A percentile compares a stretch with the other conserved stretches of the same genome.
phyloP scores from a whole-genome alignment of 2,329 filamentous ascomycete genomes.

The Fusarium buxicola region DNA sequence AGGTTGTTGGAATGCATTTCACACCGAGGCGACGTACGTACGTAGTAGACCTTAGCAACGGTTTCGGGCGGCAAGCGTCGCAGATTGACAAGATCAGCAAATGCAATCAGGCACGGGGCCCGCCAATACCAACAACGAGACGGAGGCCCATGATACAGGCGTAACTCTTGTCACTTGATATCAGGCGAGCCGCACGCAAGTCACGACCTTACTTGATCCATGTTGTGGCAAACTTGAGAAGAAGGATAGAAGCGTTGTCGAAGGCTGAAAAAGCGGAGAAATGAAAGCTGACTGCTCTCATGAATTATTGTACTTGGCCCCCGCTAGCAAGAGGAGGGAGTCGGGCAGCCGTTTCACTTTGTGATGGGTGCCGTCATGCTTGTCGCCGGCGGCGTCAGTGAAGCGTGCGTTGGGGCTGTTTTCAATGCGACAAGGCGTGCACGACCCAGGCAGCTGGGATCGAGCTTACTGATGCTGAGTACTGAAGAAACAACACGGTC shows the following conservation, averaged over 20 bases:
- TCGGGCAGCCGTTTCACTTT: slow-evolving; percentile 33
- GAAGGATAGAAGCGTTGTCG: slow-evolving; percentile 39
- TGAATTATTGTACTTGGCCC: neutral
- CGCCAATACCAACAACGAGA: slow-evolving; percentile 16
- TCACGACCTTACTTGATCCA: slow-evolving; percentile 22
- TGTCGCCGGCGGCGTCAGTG: slow-evolving; percentile 3
- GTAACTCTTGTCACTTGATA: slow-evolving; percentile 24
- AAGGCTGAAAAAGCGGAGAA: slow-evolving; percentile 30
- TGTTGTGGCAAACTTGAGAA: slow-evolving; percentile 38
- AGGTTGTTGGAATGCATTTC: slow-evolving; percentile 19
- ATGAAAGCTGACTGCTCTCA: neutral
- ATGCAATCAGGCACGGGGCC: slow-evolving; percentile 28
- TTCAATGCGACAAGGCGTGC: slow-evolving; percentile 32
- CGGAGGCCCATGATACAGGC: slow-evolving; percentile 28
- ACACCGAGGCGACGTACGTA: slow-evolving; percentile 18
- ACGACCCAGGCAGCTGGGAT: slow-evolving; percentile 30
- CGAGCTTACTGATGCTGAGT: slow-evolving; percentile 18
- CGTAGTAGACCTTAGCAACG: slow-evolving; percentile 30
- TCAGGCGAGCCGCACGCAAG: slow-evolving; percentile 26
- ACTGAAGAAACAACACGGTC: slow-evolving; percentile 12
- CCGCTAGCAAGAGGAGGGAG: slow-evolving; percentile 22
- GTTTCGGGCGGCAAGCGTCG: slow-evolving; percentile 29
- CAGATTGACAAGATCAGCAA: slow-evolving; percentile 36
- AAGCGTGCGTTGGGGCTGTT: slow-evolving; percentile 11
- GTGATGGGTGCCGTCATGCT: slow-evolving; percentile 26